Base-by-base conservation (phyloP, 2,329 filamentous ascomycete species). In the Coniochaeta sp. region DNA sequence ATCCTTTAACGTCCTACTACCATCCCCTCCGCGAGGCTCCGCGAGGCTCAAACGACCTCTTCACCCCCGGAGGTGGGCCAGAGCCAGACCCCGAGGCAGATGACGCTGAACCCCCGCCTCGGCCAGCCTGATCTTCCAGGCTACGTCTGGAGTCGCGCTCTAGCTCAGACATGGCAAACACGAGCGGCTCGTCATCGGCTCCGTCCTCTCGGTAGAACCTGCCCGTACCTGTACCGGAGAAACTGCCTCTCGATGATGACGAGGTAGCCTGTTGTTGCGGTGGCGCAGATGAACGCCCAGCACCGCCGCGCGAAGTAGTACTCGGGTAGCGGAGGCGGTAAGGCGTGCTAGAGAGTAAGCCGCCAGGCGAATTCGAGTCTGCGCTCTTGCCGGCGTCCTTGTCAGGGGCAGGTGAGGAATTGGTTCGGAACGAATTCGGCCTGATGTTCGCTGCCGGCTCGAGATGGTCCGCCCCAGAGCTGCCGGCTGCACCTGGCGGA, bases 111-210 rank as follows among this genome's bases (percentile, higher is more conserved):
- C 46, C 18, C 13, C 51, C 65, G 3, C 70, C 66, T 40, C 71
- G 65, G 1, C 66, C 68, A 10, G 45, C 26, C 16, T 48, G 45
- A 55, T 84, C 81, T 57, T 85, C 82, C 7, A 84, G 64, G 57
- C 79, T 85, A 55, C 78, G 74, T 55, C 81, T 71, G 40, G 76
- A 76, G 52, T 76, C 75, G 16, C 78, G 72, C 57, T 83, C 82
- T 62, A 88, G 79, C 65, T 89, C 86, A 31, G 83, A 87, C 74
- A 89, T 82, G 56, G 86, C 83, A 65, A 89, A 89, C 9, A 89
- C 73, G 9, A 89, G 66, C 0, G 83, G 83, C 60, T 89, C 86
- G 51, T 87, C 86, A 54, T 86, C 83, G 22, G 73, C 67, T 6
- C 79, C 78, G 49, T 69, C 69, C 42, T 80, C 74, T 8, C 73